A percentile compares a stretch with the other conserved stretches of the same genome.
phyloP scores from a whole-genome alignment of 129 eudicot species.

The Apium graveolens region DNA sequence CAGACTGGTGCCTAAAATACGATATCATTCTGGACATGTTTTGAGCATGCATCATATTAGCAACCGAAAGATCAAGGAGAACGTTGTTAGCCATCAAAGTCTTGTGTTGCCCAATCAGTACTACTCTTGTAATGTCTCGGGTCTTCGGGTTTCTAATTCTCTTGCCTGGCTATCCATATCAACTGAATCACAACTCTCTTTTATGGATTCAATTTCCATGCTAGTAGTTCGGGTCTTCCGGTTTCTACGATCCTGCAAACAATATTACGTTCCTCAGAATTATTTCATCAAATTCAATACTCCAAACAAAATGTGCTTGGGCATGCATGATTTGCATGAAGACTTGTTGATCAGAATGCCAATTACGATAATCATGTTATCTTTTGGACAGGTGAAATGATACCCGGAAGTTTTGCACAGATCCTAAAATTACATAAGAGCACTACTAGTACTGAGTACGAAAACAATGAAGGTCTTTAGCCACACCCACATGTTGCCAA shows the following conservation, averaged over 20 bases:
- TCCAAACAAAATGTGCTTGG: neutral
- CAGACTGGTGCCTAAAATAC: neutral
- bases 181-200: constrained; percentile 44
- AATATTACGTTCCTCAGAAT: neutral
- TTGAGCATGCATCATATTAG: neutral
- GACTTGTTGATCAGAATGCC: neutral
- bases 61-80: neutral
- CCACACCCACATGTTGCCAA: too few species aligned
- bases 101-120: neutral
- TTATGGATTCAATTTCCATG: constrained; percentile 63
- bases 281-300: neutral
- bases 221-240: constrained; percentile 68
- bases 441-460: neutral
- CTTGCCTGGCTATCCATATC: constrained; percentile 34
- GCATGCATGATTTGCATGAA: neutral
- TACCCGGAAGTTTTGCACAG: neutral
- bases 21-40: neutral
- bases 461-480: neutral
- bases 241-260: constrained; percentile 70
- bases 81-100: neutral
- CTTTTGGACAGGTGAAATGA: neutral
- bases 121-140: constrained; percentile 21
- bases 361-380: neutral
- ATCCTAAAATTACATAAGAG: neutral
- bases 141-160: constrained; percentile 22